Evolutionary conservation across 176 grass and related monocot species (phyloP).

Genomic region (Musa troglodytarum): DNA sequence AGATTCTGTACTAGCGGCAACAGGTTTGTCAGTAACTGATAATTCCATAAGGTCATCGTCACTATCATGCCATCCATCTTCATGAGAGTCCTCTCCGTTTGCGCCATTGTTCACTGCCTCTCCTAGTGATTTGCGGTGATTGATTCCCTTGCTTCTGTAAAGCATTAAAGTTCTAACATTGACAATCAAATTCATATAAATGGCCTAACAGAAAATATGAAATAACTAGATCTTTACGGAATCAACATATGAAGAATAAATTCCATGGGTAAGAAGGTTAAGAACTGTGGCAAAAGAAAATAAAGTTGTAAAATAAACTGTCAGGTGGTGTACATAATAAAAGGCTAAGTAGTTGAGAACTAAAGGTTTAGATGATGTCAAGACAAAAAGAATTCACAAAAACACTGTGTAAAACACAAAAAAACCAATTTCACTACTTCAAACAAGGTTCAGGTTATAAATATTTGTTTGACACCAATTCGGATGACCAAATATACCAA

Average conservation of each 20-base stretch:
- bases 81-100: neutral
- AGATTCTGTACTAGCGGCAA: neutral
- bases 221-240: neutral
- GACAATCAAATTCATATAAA: neutral
- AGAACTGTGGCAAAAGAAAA: neutral
- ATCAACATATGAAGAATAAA: neutral
- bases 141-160: neutral
- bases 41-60: neutral
- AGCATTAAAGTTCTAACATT: neutral
- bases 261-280: too few species aligned
- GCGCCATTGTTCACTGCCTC: neutral
- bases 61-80: neutral
- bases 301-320: neutral
- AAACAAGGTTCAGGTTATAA: too few species aligned
- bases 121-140: neutral
- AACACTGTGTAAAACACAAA: neutral
- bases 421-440: too few species aligned
- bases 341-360: neutral
- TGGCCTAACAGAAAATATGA: neutral
- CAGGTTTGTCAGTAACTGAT: neutral
- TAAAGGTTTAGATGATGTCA: too few species aligned
- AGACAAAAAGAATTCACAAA: neutral
- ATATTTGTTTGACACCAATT: too few species aligned
- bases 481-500: too few species aligned
- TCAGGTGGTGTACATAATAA: neutral